A percentile compares a stretch with the other conserved stretches of the same genome.
These are phyloP conservation scores for Pythium rishiriense DNA, from an alignment of 352 stramenopile genomes.

Conservation along the genomic window DNA sequence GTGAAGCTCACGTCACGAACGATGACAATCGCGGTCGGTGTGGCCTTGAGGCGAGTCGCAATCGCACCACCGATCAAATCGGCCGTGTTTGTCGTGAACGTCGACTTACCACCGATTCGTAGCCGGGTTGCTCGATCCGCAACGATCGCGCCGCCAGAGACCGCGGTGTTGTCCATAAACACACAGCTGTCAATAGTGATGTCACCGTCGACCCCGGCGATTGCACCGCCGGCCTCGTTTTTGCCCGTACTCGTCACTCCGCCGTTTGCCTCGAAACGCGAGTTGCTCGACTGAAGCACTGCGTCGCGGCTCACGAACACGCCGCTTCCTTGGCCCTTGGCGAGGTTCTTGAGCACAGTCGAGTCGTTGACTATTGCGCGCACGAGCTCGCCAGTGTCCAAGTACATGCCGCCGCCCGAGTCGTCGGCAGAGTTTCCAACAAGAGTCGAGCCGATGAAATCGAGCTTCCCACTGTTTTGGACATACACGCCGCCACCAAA, in stretches of 20 bases:
- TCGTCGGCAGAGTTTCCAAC: slow-evolving; percentile 56
- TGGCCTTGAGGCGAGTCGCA: slow-evolving; percentile 19
- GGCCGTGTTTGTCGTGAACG: slow-evolving; percentile 48
- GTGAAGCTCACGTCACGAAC: background rate
- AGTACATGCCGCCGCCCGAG: slow-evolving; percentile 52
- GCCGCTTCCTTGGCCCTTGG: slow-evolving; percentile 48
- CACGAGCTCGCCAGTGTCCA: slow-evolving; percentile 53
- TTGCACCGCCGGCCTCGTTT: slow-evolving; percentile 54
- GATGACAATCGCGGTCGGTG: slow-evolving; percentile 2
- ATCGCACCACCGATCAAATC: slow-evolving; percentile 52
- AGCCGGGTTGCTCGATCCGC: slow-evolving; percentile 37
- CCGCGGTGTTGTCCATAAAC: slow-evolving; percentile 52
- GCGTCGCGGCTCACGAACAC: slow-evolving; percentile 56
- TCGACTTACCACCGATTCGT: slow-evolving; percentile 19
- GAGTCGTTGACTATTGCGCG: slow-evolving; percentile 32
- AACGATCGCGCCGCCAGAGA: slow-evolving; percentile 44
- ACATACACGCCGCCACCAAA: slow-evolving; percentile 53
- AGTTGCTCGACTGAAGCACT: slow-evolving; percentile 22
- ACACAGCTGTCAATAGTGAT: slow-evolving; percentile 34
- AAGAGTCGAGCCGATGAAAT: slow-evolving; percentile 30
- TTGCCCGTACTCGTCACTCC: slow-evolving; percentile 49
- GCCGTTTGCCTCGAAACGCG: slow-evolving; percentile 39
- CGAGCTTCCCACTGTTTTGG: slow-evolving; percentile 33
- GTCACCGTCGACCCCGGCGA: slow-evolving; percentile 42
- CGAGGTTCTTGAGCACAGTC: slow-evolving; percentile 38